Percentiles rank a stretch among this genome's conserved stretches.
phyloP scores from a whole-genome alignment of 225 moss, liverwort and hornwort genomes.

The Thuidium tamariscinum region DNA sequence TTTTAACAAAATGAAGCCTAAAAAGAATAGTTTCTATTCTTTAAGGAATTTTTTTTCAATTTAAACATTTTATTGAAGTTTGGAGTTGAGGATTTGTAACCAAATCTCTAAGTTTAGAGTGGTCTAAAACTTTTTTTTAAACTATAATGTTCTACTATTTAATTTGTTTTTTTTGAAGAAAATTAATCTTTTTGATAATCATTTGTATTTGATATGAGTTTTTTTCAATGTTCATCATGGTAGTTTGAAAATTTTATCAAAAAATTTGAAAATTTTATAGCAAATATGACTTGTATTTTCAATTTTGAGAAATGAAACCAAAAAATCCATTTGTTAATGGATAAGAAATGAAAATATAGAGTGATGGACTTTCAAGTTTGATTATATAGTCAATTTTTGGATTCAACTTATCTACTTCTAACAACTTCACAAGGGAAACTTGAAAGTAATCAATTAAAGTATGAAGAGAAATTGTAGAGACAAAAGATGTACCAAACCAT shows the following conservation, averaged over 20 bases:
- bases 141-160: accelerated
- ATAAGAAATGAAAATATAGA: neutral
- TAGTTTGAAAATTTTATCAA: neutral
- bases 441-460: too few species aligned
- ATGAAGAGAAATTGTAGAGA: neutral
- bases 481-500: neutral
- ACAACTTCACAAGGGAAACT: accelerated
- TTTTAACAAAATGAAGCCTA: neutral
- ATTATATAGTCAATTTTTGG: too few species aligned
- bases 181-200: too few species aligned
- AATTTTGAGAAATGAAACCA: accelerated
- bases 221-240: neutral
- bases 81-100: neutral
- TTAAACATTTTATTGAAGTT: neutral
- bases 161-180: neutral
- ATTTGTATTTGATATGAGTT: neutral
- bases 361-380: too few species aligned
- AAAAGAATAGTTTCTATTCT: neutral
- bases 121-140: neutral
- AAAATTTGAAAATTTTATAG: neutral
- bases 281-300: neutral
- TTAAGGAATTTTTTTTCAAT: neutral
- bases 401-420: neutral
- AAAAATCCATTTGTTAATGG: neutral
- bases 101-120: accelerated